Percentiles rank a stretch among this genome's conserved stretches.
phyloP scores from a whole-genome alignment of 345 rosid species.

The Nephelium lappaceum region DNA sequence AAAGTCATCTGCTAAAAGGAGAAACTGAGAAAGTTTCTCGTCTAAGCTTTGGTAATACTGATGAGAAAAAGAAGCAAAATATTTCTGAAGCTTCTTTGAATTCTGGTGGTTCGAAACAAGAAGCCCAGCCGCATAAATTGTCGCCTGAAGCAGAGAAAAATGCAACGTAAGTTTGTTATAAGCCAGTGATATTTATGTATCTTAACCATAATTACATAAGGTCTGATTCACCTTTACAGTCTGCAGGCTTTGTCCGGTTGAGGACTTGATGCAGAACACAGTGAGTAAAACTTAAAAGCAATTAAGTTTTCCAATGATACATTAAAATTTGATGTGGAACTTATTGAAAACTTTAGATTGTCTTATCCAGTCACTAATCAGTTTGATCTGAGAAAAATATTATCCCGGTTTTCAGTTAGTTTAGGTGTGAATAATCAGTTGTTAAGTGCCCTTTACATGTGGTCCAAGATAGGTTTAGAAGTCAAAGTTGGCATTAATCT shows the following conservation, averaged over 20 bases:
- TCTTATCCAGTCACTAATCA: not conserved
- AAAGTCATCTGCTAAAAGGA: slow-evolving; percentile 20
- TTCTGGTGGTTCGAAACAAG: slow-evolving; percentile 5
- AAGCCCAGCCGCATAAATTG: slow-evolving; percentile 3
- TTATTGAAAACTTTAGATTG: not conserved
- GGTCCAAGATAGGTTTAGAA: not conserved
- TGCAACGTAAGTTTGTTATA: slow-evolving; percentile 23
- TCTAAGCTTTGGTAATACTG: slow-evolving; percentile 8
- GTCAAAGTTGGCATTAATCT: not conserved
- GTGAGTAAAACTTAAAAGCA: not conserved
- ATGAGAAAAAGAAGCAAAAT: slow-evolving; percentile 11
- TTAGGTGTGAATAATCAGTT: not conserved
- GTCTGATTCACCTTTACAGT: not conserved
- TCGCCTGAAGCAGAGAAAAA: slow-evolving; percentile 16
- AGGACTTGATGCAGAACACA: not conserved
- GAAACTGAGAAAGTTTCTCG: slow-evolving; percentile 19
- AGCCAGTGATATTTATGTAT: not conserved
- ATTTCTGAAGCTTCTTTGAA: slow-evolving; percentile 12
- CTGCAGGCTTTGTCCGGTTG: not conserved
- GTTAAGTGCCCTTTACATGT: not conserved
- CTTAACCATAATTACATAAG: not conserved
- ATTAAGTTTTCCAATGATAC: not conserved
- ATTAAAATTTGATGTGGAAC: not conserved
- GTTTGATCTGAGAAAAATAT: not conserved
- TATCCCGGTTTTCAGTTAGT: not conserved